Evolutionary conservation across 1,139 yeast genomes (phyloP).

Genomic region (Suhomyces maxii): DNA sequence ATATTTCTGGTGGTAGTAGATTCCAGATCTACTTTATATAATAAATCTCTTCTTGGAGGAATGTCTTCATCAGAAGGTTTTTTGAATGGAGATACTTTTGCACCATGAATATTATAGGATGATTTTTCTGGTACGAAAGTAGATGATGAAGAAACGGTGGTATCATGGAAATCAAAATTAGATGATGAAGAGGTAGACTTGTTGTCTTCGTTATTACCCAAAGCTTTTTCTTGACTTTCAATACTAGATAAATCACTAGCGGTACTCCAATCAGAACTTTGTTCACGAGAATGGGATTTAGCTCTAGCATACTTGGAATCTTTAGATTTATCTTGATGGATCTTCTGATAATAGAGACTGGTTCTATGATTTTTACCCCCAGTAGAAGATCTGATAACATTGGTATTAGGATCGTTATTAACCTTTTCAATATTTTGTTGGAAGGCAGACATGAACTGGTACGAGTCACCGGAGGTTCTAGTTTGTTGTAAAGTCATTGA

Average conservation of each 20-base stretch:
- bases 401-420: slow-evolving; percentile 14
- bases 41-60: slow-evolving; percentile 36
- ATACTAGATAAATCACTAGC: slow-evolving; percentile 30
- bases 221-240: slow-evolving; percentile 15
- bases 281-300: not conserved
- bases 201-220: slow-evolving; percentile 2
- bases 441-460: slow-evolving; percentile 42
- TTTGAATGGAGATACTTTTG: slow-evolving; percentile 23
- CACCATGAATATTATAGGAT: slow-evolving; percentile 18
- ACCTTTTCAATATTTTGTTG: slow-evolving; percentile 37
- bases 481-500: slow-evolving; percentile 41
- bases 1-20: too few species aligned
- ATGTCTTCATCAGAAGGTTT: slow-evolving; percentile 20
- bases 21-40: slow-evolving; percentile 19
- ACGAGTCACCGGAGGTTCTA: slow-evolving; percentile 40
- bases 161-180: slow-evolving; percentile 11
- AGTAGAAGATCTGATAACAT: slow-evolving; percentile 8
- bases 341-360: slow-evolving; percentile 38
- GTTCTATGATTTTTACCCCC: slow-evolving; percentile 19
- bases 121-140: slow-evolving; percentile 5
- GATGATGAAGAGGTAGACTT: slow-evolving; percentile 4
- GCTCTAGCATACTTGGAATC: not conserved
- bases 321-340: slow-evolving; percentile 16
- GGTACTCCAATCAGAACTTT: slow-evolving; percentile 16
- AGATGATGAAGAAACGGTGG: slow-evolving; percentile 3